Base-by-base conservation (phyloP, 75 land plant species). In the Picea glauca region DNA sequence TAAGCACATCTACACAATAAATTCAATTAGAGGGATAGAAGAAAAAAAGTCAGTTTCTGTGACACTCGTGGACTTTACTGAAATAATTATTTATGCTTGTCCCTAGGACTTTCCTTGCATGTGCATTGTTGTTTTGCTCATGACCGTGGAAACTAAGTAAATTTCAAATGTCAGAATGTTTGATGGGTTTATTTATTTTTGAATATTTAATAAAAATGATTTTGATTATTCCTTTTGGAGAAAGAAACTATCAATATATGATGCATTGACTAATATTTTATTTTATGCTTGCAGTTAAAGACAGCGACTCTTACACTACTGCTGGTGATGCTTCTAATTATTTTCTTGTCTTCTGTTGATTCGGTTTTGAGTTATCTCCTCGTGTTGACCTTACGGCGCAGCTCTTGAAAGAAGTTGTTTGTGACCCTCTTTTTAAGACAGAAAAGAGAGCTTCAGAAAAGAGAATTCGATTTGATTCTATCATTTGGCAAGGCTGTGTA, bases 291-390 rank as follows among this genome's bases (percentile, higher is more conserved):
- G 85, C 92, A 93, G 96, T 77, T 91, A 82, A 93, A 86, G 82
- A 93, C 91, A 31, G 92, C 92, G 54, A 66, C 78, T 26, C 83
- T 93, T 23, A 90, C 96, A 31, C 90, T 91, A 72, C 89, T 91
- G 35, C 85, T 93, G 67, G 96, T 90, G 5, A 88, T 89, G 5
- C 13, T 90, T 75, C 89, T 93, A 57, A 90, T 91, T 60, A 85
- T 93, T 43, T 87, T 89, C 15, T 79, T 93, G 12, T 83, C 88
- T 12, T 84, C 93, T 11, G 76, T 90, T 50, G 94, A 93, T 74
- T 86, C 96, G 23, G 78, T 75, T 38, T 84, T 91, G 50, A 75
- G 83, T 61, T 92, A 80, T 73, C 1, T 90, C 12, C 76, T 93
- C 23, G 86, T 87, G 74, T 80, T 80, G 15, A 32, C 81, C 56